phyloP scores from a whole-genome alignment of 345 rosid genomes.

The Raphanus sativus region DNA sequence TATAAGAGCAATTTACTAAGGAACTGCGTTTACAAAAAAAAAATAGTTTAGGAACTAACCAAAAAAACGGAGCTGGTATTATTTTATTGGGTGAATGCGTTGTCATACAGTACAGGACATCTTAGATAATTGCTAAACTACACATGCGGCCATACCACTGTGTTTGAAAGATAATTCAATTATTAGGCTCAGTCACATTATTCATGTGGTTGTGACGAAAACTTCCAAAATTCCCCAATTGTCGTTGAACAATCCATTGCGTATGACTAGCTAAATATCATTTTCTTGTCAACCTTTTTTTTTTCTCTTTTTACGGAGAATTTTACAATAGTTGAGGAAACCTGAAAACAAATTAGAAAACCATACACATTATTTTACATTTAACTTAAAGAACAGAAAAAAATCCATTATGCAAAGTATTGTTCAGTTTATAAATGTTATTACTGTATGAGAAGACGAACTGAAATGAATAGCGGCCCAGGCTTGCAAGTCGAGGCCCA shows the following conservation, averaged over 20 bases:
- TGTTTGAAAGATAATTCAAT: background rate
- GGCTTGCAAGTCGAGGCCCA: background rate
- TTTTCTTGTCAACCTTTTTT: background rate
- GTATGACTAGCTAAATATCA: background rate
- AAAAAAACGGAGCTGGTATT: background rate
- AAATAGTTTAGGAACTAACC: background rate
- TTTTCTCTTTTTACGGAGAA: background rate
- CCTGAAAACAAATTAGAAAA: background rate
- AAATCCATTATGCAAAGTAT: too few species aligned
- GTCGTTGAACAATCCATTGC: conserved; percentile 4
- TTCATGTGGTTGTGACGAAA: conserved; percentile 3
- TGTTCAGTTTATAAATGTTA: too few species aligned
- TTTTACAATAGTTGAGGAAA: background rate
- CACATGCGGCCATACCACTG: conserved; percentile 1
- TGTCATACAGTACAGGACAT: background rate
- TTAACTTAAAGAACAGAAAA: background rate
- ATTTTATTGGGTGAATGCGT: background rate
- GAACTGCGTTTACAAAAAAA: too few species aligned
- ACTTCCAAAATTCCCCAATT: background rate
- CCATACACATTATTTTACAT: background rate
- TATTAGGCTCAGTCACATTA: conserved; percentile 19
- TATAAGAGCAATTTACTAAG: background rate
- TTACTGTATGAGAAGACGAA: background rate
- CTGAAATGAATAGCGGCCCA: background rate
- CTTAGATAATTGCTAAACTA: background rate